These are phyloP conservation scores for Comarum palustre DNA, from an alignment of 306 rosid genomes.

Conservation along the genomic window DNA sequence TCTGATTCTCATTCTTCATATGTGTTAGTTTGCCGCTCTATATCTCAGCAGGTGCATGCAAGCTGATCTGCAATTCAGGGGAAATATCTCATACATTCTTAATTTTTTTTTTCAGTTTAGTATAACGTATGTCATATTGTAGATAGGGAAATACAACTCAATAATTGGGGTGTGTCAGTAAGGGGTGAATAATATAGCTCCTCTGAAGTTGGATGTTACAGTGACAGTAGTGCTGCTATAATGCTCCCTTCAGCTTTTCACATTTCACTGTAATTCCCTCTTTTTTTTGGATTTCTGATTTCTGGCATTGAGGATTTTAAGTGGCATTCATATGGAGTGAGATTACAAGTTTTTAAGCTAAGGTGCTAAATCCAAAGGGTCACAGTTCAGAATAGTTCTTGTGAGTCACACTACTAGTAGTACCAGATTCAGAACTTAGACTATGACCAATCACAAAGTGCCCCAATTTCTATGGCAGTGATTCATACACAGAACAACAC, in stretches of 20 bases:
- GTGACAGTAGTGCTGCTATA: neutral
- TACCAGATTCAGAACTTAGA: conserved; percentile 1
- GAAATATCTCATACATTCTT: neutral
- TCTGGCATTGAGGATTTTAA: neutral
- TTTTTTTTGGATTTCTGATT: neutral
- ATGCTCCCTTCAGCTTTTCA: conserved; percentile 3
- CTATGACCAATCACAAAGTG: conserved; percentile 21
- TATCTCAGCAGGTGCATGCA: too few species aligned
- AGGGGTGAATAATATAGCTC: neutral
- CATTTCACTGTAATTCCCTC: neutral
- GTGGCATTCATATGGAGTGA: conserved; percentile 2
- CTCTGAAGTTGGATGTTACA: neutral
- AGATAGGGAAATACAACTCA: neutral
- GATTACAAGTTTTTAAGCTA: neutral
- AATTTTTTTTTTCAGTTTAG: neutral
- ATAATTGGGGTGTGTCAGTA: neutral
- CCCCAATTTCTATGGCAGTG: conserved; percentile 22
- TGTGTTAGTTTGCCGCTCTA: too few species aligned
- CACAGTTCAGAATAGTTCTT: neutral
- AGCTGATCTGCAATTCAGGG: neutral
- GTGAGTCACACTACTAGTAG: neutral
- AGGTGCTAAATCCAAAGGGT: neutral
- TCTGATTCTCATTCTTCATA: neutral
- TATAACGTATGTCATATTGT: neutral
- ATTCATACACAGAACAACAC: neutral